Evolutionary conservation across 2,329 filamentous ascomycete species (phyloP).

Genomic region (Beauveria australis): DNA sequence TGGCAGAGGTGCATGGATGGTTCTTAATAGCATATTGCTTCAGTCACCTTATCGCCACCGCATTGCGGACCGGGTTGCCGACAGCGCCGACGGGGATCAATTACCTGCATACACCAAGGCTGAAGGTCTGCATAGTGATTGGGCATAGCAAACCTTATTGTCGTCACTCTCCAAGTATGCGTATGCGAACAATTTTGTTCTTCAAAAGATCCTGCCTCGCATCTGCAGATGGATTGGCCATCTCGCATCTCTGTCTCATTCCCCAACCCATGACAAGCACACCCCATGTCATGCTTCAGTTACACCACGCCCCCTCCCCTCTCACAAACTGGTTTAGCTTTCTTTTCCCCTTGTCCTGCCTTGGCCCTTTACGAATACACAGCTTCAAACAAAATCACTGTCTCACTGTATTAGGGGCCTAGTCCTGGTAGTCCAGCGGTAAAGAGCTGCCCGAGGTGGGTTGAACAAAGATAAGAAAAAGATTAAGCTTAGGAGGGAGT

Average conservation of each 20-base stretch:
- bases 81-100: too few relatives aligned
- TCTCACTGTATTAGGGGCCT: not conserved
- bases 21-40: not conserved
- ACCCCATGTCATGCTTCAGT: not conserved
- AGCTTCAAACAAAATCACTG: slow-evolving; percentile 7
- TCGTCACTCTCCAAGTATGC: not conserved
- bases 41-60: not conserved
- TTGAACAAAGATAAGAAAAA: not conserved
- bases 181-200: too few relatives aligned
- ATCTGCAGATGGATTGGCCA: not conserved
- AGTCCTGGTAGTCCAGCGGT: not conserved
- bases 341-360: not conserved
- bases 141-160: not conserved
- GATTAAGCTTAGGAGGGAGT: not conserved
- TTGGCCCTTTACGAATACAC: not conserved
- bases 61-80: too few relatives aligned
- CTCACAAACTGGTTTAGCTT: not conserved
- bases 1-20: too few relatives aligned
- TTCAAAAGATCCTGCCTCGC: not conserved
- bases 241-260: not conserved
- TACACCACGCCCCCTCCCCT: not conserved
- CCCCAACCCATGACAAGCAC: slow-evolving; percentile 4
- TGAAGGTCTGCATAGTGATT: not conserved
- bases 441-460: not conserved
- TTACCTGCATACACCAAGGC: too few relatives aligned